Base-by-base conservation (phyloP, 139 green algal species). In the Coelastrella sp. region DNA sequence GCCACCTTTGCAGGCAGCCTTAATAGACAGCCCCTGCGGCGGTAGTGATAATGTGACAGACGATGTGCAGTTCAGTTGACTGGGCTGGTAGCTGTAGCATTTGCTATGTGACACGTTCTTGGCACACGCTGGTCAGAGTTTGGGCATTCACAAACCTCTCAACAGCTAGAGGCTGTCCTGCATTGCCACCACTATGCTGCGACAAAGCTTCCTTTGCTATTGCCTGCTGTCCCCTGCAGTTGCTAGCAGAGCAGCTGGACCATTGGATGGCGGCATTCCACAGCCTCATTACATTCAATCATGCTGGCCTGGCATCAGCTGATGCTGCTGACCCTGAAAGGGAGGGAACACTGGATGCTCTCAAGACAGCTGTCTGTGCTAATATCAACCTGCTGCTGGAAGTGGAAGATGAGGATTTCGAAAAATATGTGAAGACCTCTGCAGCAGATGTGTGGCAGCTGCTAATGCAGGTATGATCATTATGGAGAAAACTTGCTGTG, bases 381-480 rank as follows among this genome's bases (percentile, higher is more conserved):
- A 92, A 90, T 82, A 81, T 94, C 82, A 97, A 96, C 87, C 91
- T 98, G 79, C 98, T 98, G 90, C 97, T 99, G 92, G 96, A 98
- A 91, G 96, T 96, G 89, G 97, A 98, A 78, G 98, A 99, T 93
- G 98, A 99, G 91, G 98, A 99, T 79, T 99, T 99, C 93, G 92
- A 94, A 57, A 93, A 93, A 80, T 99, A 96, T 93, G 93, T 99
- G 85, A 87, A 95, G 89, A 95, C 93, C 10, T 98, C 98, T 88
- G 95, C 95, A 9, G 93, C 93, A 59, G 95, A 96, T 49, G 96
- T 99, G 22, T 99, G 98, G 98, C 94, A 92, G 72, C 94, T 98
- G 90, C 94, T 99, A 9, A 89, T 97, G 75, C 95, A 93, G 72
- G 95, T 99, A 63, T 83, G 90, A 8, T 73, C 12, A 0, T 70